Evolutionary conservation across 75 land plant genomes (phyloP).

Genomic region (Cryptomeria japonica): DNA sequence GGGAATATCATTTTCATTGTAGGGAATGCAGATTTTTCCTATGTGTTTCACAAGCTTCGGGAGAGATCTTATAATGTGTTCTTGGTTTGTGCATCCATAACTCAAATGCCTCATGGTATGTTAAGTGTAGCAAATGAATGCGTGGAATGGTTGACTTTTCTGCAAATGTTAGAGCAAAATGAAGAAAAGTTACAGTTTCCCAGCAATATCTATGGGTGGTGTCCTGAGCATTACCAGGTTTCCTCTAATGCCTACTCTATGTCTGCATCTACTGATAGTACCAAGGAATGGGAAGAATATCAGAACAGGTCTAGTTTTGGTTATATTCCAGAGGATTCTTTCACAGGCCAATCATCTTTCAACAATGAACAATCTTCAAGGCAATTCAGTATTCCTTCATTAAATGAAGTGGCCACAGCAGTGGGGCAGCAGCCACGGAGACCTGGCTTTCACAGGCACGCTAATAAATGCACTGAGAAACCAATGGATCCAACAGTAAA

Average conservation of each 20-base stretch:
- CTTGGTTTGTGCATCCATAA: not conserved
- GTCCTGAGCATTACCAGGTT: not conserved
- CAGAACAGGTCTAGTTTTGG: not conserved
- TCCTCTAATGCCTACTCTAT: not conserved
- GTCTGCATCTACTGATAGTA: not conserved
- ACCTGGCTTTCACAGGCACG: not conserved
- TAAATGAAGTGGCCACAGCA: not conserved
- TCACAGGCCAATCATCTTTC: not conserved
- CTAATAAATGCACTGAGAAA: not conserved
- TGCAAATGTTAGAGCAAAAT: not conserved
- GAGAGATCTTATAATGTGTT: constrained; percentile 8
- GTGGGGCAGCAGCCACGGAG: not conserved
- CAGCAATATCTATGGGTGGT: not conserved
- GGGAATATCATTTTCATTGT: constrained; percentile 2
- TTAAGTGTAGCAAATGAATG: not conserved
- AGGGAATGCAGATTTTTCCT: not conserved
- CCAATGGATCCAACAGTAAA: not conserved
- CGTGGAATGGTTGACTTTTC: constrained; percentile 5
- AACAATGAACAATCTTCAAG: not conserved
- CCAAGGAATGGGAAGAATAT: not conserved
- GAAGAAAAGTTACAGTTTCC: not conserved
- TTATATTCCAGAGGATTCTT: not conserved
- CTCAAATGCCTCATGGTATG: constrained; percentile 7
- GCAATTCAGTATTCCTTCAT: not conserved
- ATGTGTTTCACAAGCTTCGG: not conserved